A percentile compares a stretch with the other conserved stretches of the same genome.
Evolutionary conservation across 1,284 basidiomycete genomes (phyloP).

Genomic region (Cryptococcus sp.): DNA sequence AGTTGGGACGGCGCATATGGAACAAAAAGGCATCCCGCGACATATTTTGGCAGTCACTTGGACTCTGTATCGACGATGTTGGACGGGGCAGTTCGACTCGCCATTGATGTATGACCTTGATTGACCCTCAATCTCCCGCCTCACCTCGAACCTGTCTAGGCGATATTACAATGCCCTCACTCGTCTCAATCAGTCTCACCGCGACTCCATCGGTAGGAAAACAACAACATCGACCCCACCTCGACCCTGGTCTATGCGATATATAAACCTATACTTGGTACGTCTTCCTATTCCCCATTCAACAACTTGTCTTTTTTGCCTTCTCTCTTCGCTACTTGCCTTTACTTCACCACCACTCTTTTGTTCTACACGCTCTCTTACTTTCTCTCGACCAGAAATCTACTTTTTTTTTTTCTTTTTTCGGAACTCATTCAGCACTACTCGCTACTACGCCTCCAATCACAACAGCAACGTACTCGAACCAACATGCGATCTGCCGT

Average conservation of each 20-base stretch:
- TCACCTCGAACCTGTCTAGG: too few relatives aligned
- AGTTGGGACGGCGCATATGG: too few relatives aligned
- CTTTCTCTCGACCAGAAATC: neutral
- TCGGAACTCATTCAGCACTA: too few relatives aligned
- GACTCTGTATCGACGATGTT: too few relatives aligned
- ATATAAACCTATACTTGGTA: neutral
- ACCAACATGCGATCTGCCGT: conserved; percentile 22
- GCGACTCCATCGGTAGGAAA: too few relatives aligned
- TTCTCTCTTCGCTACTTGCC: neutral
- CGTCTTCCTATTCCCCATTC: conserved; percentile 5
- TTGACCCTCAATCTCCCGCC: too few relatives aligned
- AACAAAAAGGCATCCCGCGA: too few relatives aligned
- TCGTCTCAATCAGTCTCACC: too few relatives aligned
- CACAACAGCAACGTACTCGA: neutral
- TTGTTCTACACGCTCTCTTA: neutral
- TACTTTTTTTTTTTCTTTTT: conserved; percentile 1
- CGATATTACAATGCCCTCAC: too few relatives aligned
- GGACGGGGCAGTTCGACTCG: too few relatives aligned
- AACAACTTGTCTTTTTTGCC: neutral
- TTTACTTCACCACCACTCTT: neutral
- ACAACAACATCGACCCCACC: neutral
- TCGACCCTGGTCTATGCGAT: neutral
- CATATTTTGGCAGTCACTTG: too few relatives aligned
- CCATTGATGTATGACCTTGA: too few relatives aligned
- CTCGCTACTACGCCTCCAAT: neutral